Base-by-base conservation (phyloP, 2,329 filamentous ascomycete genomes). In the Graphilbum sp. region DNA sequence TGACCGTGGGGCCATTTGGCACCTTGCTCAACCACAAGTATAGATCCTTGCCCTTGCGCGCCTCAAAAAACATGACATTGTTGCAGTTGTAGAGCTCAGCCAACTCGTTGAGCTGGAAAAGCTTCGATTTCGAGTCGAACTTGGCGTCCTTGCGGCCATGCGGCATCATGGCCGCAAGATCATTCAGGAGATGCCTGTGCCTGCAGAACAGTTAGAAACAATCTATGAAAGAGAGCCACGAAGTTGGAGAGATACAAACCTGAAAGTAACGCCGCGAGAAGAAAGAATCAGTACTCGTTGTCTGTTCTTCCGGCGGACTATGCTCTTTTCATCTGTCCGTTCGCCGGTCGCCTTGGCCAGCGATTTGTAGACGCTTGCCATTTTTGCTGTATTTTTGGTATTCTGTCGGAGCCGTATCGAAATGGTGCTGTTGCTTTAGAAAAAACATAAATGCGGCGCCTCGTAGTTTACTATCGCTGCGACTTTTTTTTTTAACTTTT, bases 61-160 rank as follows among this genome's bases (percentile, higher is more conserved):
- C 87, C 63, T 98, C 88, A 55, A 95, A 92, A 63, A 94, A 98
- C 44, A 95, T 70, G 43, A 87, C 72, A 56, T 87, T 83, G 62
- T 88, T 88, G 71, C 81, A 88, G 55, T 84, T 86, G 66, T 87
- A 85, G 23, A 88, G 69, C 46, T 79, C 74, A 29, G 71, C 71
- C 31, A 64, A 52, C 52, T 87, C 83, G 61, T 90, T 90, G 37
- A 93, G 72, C 54, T 81, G 66, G 69, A 75, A 70, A 49, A 86
- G 69, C 64, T 90, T 86, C 29, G 83, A 87, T 63, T 96, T 96
- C 38, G 85, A 90, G 58, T 98, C 90, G 47, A 95, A 83, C 61
- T 98, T 98, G 50, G 82, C 85, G 56, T 98, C 90, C 63, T 93
- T 94, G 53, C 85, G 77, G 47, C 79, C 78, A 57, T 98, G 90